Evolutionary conservation across 1,284 basidiomycete genomes (phyloP), one percentile per base, ranked within the genome.

Genomic region (Sporisorium scitamineum): DNA sequence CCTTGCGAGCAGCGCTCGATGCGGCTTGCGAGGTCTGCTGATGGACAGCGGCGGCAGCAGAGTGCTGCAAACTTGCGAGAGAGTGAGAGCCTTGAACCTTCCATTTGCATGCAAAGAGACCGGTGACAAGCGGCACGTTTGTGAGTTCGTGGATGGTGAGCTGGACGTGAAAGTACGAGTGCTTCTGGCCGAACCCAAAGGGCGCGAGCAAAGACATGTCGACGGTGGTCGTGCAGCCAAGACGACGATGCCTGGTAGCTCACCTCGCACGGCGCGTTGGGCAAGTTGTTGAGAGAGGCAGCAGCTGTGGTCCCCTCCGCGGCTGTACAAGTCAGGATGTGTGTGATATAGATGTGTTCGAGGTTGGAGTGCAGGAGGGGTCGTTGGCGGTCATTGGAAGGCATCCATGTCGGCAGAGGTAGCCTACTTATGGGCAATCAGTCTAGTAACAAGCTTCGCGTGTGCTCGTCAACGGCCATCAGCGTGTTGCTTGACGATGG

Each of bases 51-150:
- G 72, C 72, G 6, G 70, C 65, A 7, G 74, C 61, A 8, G 74
- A 55, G 34, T 76, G 69, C 48, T 77, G 70, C 27, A 80, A 54
- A 31, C 60, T 73, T 20, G 68, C 59, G 10, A 80, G 55, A 18
- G 74, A 69, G 59, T 83, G 71, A 1, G 90, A 89, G 73, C 90
- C 88, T 86, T 90, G 91, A 86, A 93, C 89, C 83, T 90, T 91
- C 92, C 92, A 94, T 53, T 89, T 88, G 41, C 91, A 89, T 16
- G 88, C 90, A 80, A 94, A 94, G 79, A 92, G 89, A 70, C 93
- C 93, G 42, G 87, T 86, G 53, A 93, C 90, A 68, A 93, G 89
- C 0, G 93, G 92, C 0, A 94, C 90, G 79, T 90, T 92, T 45
- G 89, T 88, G 31, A 94, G 88, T 77, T 93, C 90, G 84, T 93